phyloP scores from a whole-genome alignment of 805 yeast species.

The Ogataea polymorpha region DNA sequence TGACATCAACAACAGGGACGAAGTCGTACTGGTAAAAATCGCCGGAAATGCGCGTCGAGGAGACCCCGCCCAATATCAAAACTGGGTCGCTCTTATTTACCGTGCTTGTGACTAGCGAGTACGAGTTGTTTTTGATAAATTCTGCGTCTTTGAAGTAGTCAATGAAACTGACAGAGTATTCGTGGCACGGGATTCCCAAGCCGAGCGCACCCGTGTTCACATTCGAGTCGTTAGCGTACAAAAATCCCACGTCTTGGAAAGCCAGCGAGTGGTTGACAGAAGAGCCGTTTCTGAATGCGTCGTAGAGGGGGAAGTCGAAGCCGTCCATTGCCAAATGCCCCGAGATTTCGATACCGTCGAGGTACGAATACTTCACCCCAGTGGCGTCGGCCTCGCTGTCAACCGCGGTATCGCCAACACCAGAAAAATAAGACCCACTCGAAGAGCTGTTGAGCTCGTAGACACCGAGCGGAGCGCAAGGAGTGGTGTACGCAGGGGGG shows the following conservation, averaged over 20 bases:
- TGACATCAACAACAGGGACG: slow-evolving; percentile 38
- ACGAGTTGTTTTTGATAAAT: slow-evolving; percentile 38
- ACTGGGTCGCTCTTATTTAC: slow-evolving; percentile 29
- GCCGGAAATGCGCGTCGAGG: slow-evolving; percentile 43
- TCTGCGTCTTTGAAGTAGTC: slow-evolving; percentile 30
- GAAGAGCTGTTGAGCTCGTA: slow-evolving; percentile 25
- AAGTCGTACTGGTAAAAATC: slow-evolving; percentile 47
- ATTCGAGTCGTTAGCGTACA: slow-evolving; percentile 36
- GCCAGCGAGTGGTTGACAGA: slow-evolving; percentile 7
- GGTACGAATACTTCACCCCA: slow-evolving; percentile 7
- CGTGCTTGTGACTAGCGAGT: slow-evolving; percentile 40
- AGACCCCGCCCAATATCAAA: slow-evolving; percentile 59
- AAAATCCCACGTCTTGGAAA: slow-evolving; percentile 33
- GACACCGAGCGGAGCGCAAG: slow-evolving; percentile 27
- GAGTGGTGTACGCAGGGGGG: slow-evolving; percentile 2
- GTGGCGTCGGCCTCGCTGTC: slow-evolving; percentile 13
- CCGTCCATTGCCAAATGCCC: slow-evolving; percentile 29
- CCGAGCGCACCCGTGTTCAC: slow-evolving; percentile 45
- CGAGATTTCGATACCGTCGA: slow-evolving; percentile 22
- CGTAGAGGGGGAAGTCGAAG: slow-evolving; percentile 15
- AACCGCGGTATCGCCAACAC: not conserved
- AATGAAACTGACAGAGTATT: slow-evolving; percentile 32
- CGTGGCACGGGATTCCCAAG: slow-evolving; percentile 34
- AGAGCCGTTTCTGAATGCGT: slow-evolving; percentile 9
- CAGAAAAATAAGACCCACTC: slow-evolving; percentile 14